Conservation (phyloP, 495 filamentous ascomycete genomes). For the Xylaria nigripes region DNA sequence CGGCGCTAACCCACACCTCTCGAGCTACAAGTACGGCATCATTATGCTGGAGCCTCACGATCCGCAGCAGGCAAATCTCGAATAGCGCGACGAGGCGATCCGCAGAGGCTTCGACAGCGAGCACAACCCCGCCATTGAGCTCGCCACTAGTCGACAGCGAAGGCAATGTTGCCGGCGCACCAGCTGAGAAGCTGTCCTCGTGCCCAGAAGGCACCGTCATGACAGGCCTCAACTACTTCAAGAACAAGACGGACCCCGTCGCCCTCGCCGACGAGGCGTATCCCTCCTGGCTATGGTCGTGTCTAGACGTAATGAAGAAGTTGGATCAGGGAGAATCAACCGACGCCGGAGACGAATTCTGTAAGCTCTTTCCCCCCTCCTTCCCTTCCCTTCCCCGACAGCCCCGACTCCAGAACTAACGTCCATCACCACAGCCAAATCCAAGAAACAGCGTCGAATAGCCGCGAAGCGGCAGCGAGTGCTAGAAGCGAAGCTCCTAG, state of each 20-base stretch:
- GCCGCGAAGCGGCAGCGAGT: slow-evolving; percentile 60
- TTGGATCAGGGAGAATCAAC: slow-evolving; percentile 27
- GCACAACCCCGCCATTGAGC: slow-evolving; percentile 15
- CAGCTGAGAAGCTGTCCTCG: slow-evolving; percentile 27
- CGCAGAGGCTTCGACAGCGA: slow-evolving; percentile 21
- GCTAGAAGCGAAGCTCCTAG: slow-evolving; percentile 54
- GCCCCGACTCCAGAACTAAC: neutral
- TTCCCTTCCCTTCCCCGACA: neutral
- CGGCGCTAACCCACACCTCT: slow-evolving; percentile 21
- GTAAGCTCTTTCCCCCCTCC: slow-evolving; percentile 43
- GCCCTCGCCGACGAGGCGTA: slow-evolving; percentile 80
- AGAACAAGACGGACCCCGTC: slow-evolving; percentile 57
- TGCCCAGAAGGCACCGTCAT: slow-evolving; percentile 64
- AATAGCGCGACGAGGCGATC: slow-evolving; percentile 21
- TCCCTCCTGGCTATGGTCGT: slow-evolving; percentile 82
- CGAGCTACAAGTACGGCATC: slow-evolving; percentile 9
- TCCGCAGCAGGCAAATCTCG: slow-evolving; percentile 23
- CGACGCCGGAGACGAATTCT: slow-evolving; percentile 57
- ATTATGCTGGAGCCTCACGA: slow-evolving; percentile 3
- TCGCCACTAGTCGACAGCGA: slow-evolving; percentile 12
- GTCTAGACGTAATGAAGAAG: slow-evolving; percentile 53
- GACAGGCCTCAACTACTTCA: slow-evolving; percentile 80
- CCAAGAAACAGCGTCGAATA: slow-evolving; percentile 62
- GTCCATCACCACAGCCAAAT: slow-evolving; percentile 55
- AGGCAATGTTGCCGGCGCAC: neutral